phyloP scores from a whole-genome alignment of 208 protist species.

The Trichomonas gallinae region DNA sequence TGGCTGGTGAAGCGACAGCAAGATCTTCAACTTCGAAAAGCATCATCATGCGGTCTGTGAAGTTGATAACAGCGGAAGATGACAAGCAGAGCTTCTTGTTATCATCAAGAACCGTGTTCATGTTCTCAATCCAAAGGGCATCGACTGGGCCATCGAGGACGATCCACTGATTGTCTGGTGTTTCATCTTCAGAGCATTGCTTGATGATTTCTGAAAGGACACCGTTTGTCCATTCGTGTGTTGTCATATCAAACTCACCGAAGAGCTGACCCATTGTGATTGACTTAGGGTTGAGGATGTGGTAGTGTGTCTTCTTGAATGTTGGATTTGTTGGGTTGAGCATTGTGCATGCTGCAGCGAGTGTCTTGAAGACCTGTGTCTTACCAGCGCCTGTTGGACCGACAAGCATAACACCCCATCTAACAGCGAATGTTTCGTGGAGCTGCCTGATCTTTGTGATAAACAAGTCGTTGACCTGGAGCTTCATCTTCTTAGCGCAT shows the following conservation, averaged over 20 bases:
- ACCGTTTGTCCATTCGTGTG: constrained; percentile 67
- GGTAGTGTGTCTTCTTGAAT: constrained; percentile 46
- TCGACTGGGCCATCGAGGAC: constrained; percentile 86
- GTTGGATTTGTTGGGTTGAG: constrained; percentile 30
- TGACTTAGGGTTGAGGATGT: constrained; percentile 84
- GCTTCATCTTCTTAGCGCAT: constrained; percentile 47
- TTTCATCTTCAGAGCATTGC: constrained; percentile 7
- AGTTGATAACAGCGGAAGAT: constrained; percentile 51
- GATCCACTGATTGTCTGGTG: constrained; percentile 60
- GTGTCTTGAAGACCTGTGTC: constrained; percentile 63
- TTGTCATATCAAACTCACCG: constrained; percentile 77
- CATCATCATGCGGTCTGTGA: constrained; percentile 49
- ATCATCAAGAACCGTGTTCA: constrained; percentile 53
- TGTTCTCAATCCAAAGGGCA: constrained; percentile 52
- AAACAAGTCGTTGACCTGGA: constrained; percentile 79
- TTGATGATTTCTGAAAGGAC: constrained; percentile 26
- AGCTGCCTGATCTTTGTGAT: constrained; percentile 83
- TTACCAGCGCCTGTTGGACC: constrained; percentile 84
- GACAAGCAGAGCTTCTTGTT: constrained; percentile 50
- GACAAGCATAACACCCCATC: constrained; percentile 89
- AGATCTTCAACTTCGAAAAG: constrained; percentile 57
- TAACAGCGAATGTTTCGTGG: constrained; percentile 85
- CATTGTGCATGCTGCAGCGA: constrained; percentile 50
- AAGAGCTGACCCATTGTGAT: constrained; percentile 93
- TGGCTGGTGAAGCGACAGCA: constrained; percentile 57